phyloP scores from a whole-genome alignment of 2,329 filamentous ascomycete genomes.

The Hirsutella thompsonii region DNA sequence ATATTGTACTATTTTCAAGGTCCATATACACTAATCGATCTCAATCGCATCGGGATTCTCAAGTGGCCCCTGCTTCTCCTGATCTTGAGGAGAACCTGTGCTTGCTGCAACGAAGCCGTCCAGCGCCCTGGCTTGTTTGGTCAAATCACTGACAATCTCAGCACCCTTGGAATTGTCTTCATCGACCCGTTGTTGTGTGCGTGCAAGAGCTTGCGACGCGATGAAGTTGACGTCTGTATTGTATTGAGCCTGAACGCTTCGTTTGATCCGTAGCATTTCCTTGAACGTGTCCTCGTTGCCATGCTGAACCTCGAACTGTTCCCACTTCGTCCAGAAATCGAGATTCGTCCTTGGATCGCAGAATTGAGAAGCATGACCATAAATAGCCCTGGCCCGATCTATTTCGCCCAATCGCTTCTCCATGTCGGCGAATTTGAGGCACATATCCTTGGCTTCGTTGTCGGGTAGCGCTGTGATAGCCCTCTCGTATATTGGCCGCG shows the following conservation, averaged over 20 bases:
- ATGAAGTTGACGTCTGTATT: slow-evolving; percentile 99
- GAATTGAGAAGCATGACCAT: slow-evolving; percentile 92
- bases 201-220: slow-evolving; percentile 83
- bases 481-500: slow-evolving; percentile 88
- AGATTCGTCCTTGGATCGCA: slow-evolving; percentile 87
- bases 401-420: slow-evolving; percentile 85
- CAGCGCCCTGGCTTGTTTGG: slow-evolving; percentile 77
- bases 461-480: slow-evolving; percentile 91
- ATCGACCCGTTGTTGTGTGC: slow-evolving; percentile 54
- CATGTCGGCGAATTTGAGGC: slow-evolving; percentile 97
- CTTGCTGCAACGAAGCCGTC: slow-evolving; percentile 85
- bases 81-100: slow-evolving; percentile 50
- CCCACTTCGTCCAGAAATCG: slow-evolving; percentile 93
- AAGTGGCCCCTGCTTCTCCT: slow-evolving; percentile 23
- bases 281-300: slow-evolving; percentile 99
- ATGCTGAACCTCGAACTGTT: slow-evolving; percentile 91
- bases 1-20: too few species aligned
- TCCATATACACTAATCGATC: too few species aligned
- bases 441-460: slow-evolving; percentile 91
- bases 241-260: slow-evolving; percentile 94
- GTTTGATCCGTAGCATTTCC: slow-evolving; percentile 96
- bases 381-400: slow-evolving; percentile 88
- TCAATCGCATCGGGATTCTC: slow-evolving; percentile 79
- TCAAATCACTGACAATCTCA: slow-evolving; percentile 83
- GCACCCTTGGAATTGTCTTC: slow-evolving; percentile 34